A percentile compares a stretch with the other conserved stretches of the same genome.
Conservation (phyloP, 768 basidiomycete genomes). For the Stropharia rugosoannulata region DNA sequence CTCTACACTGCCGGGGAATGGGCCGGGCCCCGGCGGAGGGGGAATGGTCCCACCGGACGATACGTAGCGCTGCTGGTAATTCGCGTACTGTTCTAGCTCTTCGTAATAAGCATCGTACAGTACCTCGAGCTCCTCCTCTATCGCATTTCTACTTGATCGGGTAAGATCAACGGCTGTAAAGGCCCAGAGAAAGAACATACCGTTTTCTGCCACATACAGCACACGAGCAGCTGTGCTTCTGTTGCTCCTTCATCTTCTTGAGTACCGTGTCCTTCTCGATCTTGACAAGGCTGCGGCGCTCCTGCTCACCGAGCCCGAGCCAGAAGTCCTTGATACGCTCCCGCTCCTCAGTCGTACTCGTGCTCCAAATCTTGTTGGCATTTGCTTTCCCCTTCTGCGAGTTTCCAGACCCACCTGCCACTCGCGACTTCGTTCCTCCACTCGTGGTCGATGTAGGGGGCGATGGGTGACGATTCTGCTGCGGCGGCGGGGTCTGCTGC, state of each 20-base stretch:
- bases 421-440: slow-evolving; percentile 27
- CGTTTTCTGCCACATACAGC: slow-evolving; percentile 97
- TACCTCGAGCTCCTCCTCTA: slow-evolving; percentile 99
- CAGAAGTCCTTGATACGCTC: slow-evolving; percentile 99
- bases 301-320: slow-evolving; percentile 89
- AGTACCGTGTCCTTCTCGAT: slow-evolving; percentile 98
- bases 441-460: slow-evolving; percentile 46
- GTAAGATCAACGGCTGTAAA: slow-evolving; percentile 28
- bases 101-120: slow-evolving; percentile 99
- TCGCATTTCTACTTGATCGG: slow-evolving; percentile 71
- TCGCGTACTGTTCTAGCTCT: slow-evolving; percentile 99
- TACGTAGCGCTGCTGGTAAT: slow-evolving; percentile 95
- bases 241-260: slow-evolving; percentile 99
- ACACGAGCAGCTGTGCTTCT: slow-evolving; percentile 94
- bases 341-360: slow-evolving; percentile 87
- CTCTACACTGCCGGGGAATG: slow-evolving; percentile 97
- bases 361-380: slow-evolving; percentile 92
- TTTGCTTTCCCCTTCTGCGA: slow-evolving; percentile 38
- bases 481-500: slow-evolving; percentile 21
- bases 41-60: slow-evolving; percentile 86
- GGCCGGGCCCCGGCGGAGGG: slow-evolving; percentile 94
- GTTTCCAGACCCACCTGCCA: slow-evolving; percentile 27
- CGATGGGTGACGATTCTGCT: slow-evolving; percentile 43
- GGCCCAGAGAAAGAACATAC: slow-evolving; percentile 29
- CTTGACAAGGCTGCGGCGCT: slow-evolving; percentile 89